Evolutionary conservation across 441 rosid genomes (phyloP).

Genomic region (Geranium incanum): DNA sequence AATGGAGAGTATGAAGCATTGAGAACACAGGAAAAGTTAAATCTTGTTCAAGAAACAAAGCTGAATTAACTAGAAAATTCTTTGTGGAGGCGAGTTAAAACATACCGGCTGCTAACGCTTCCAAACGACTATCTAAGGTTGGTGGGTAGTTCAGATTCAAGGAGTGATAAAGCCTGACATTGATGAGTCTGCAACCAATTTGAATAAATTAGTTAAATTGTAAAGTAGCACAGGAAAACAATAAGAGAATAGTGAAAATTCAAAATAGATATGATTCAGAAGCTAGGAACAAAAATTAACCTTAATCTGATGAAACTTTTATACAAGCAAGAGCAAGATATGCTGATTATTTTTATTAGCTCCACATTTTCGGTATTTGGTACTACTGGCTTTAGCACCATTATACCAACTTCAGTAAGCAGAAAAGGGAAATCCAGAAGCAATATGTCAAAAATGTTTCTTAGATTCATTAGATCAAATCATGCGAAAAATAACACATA

Average conservation of each 20-base stretch:
- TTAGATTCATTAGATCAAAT: not conserved
- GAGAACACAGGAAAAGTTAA: not conserved
- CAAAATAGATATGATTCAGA: not conserved
- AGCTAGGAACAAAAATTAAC: not conserved
- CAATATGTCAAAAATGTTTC: not conserved
- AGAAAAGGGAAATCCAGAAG: not conserved
- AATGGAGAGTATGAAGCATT: not conserved
- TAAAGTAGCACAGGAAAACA: not conserved
- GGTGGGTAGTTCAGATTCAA: slow-evolving; percentile 80
- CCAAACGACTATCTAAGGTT: slow-evolving; percentile 74
- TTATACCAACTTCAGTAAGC: no score
- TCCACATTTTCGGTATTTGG: no score
- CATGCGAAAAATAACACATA: not conserved
- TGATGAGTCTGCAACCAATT: slow-evolving; percentile 57
- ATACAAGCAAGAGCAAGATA: not conserved
- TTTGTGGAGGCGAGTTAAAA: not conserved
- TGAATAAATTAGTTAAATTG: not conserved
- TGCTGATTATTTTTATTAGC: no score
- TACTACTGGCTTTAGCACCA: no score
- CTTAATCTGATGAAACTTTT: not conserved
- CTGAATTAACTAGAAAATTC: not conserved
- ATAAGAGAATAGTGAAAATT: not conserved
- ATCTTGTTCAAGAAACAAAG: not conserved
- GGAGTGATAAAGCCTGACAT: slow-evolving; percentile 74
- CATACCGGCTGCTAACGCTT: slow-evolving; percentile 84